Percentiles rank a stretch among this genome's conserved stretches.
phyloP scores from a whole-genome alignment of 1,284 basidiomycete species.

The Melampsora larici-populina region DNA sequence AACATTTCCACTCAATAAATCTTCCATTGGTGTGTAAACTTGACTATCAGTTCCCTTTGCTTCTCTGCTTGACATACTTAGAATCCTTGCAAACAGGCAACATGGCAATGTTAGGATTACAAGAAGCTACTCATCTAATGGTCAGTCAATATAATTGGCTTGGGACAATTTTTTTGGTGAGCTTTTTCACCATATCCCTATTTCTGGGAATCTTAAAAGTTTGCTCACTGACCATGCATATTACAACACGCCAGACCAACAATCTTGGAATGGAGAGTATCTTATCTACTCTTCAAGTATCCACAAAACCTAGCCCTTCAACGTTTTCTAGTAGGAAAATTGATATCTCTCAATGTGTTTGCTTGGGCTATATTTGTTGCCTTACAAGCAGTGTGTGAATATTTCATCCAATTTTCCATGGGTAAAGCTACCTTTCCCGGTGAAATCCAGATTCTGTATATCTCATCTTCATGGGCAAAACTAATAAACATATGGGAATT shows the following conservation, averaged over 20 bases:
- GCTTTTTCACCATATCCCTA: neutral
- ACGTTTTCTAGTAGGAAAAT: constrained; percentile 5
- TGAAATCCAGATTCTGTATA: neutral
- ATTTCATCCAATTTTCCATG: neutral
- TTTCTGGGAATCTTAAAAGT: neutral
- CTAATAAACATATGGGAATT: neutral
- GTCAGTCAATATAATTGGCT: constrained; percentile 9
- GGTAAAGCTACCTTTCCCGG: neutral
- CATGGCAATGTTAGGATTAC: neutral
- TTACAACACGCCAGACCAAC: neutral
- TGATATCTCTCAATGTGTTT: neutral
- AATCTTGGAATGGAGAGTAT: neutral
- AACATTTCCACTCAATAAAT: too few relatives aligned
- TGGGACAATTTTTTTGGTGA: constrained; percentile 1
- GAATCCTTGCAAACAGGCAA: neutral
- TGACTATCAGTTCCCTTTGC: too few relatives aligned
- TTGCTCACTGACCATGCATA: neutral
- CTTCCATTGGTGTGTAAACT: neutral
- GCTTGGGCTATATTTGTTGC: neutral
- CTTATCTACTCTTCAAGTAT: neutral
- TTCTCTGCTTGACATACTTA: too few relatives aligned
- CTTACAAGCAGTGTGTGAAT: neutral
- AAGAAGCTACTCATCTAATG: neutral
- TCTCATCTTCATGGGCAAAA: neutral
- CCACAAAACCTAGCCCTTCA: constrained; percentile 4